A percentile compares a stretch with the other conserved stretches of the same genome.
Conservation (phyloP, 2,329 filamentous ascomycete species). For the Colletotrichum tabaci region DNA sequence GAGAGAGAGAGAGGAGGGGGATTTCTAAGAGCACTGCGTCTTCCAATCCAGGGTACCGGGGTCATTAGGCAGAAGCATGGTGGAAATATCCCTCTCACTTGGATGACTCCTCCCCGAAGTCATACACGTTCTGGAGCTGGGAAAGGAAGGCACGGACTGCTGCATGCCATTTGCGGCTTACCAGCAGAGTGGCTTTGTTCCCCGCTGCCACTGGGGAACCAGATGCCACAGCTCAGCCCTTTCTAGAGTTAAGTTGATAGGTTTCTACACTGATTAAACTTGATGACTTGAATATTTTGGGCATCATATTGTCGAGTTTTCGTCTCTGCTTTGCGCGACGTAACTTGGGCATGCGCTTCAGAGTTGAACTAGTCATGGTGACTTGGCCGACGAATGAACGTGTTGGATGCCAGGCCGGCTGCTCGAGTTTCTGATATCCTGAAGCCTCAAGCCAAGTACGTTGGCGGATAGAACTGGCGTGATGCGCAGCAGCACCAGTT, state of each 20-base stretch:
- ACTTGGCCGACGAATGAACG: background rate
- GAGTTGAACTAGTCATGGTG: background rate
- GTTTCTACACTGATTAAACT: too few relatives aligned
- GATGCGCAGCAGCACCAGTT: background rate
- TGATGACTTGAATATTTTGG: background rate
- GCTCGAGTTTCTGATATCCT: background rate
- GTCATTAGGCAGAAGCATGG: slow-evolving; percentile 2
- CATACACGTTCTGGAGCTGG: background rate
- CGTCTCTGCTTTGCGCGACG: background rate
- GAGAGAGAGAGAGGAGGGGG: too few relatives aligned
- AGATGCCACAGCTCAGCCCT: background rate
- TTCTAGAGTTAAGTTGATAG: background rate
- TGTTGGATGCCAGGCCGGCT: background rate
- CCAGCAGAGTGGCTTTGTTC: background rate
- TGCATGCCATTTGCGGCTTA: background rate
- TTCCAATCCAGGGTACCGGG: background rate
- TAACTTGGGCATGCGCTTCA: background rate
- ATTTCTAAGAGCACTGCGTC: background rate
- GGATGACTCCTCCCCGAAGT: background rate
- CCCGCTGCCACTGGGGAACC: background rate
- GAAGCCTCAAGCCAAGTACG: background rate
- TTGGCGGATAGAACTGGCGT: background rate
- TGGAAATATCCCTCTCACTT: too few relatives aligned
- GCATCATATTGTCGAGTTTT: background rate
- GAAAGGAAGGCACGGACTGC: background rate